Conservation (phyloP, 192 early-diverging fungal species). For the Umbelopsis sp. region DNA sequence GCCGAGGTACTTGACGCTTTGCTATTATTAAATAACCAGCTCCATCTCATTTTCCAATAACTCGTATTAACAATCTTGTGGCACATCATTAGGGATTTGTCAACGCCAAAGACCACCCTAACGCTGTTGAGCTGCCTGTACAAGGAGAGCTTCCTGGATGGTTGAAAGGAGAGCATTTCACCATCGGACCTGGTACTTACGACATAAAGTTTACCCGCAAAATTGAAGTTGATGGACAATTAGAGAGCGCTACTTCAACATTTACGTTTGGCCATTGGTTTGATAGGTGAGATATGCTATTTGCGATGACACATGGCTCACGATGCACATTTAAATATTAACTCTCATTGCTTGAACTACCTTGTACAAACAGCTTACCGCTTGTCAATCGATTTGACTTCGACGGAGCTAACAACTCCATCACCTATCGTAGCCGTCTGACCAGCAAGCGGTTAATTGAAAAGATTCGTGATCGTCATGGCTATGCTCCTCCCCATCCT, state of each 20-base stretch:
- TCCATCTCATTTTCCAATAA: neutral
- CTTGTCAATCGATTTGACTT: constrained; percentile 71
- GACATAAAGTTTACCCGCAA: constrained; percentile 69
- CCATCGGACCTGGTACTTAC: constrained; percentile 67
- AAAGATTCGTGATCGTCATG: constrained; percentile 74
- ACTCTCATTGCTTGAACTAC: neutral
- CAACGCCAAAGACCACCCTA: constrained; percentile 23
- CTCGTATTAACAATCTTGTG: neutral
- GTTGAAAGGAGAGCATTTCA: constrained; percentile 65
- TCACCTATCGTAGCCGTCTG: constrained; percentile 63
- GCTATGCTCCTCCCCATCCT: constrained; percentile 65
- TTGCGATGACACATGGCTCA: too few relatives aligned
- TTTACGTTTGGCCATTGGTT: constrained; percentile 74
- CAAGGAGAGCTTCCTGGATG: constrained; percentile 66
- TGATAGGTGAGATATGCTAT: constrained; percentile 53
- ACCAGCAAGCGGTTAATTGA: constrained; percentile 62
- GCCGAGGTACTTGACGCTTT: neutral
- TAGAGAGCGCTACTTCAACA: constrained; percentile 66
- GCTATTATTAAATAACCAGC: neutral
- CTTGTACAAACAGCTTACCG: constrained; percentile 51
- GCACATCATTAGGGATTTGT: constrained; percentile 29
- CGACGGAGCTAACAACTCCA: constrained; percentile 53
- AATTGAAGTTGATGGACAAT: constrained; percentile 55
- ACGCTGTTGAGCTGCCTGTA: constrained; percentile 47
- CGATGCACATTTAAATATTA: too few relatives aligned